phyloP scores from a whole-genome alignment of 495 filamentous ascomycete species.

The Podospora conica region DNA sequence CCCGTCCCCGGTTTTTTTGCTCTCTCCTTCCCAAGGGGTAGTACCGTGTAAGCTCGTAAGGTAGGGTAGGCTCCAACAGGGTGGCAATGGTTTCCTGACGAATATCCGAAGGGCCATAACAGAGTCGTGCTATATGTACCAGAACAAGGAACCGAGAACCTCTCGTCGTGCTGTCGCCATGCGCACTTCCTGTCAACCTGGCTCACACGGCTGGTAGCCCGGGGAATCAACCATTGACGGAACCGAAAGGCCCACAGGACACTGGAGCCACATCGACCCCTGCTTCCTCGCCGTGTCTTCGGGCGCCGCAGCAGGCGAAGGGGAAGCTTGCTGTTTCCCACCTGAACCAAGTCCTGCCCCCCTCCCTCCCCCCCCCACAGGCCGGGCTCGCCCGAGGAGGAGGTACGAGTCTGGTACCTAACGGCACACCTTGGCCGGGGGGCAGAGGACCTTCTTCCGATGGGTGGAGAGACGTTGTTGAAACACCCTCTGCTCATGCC shows the following conservation, averaged over 20 bases:
- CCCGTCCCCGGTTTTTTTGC: conserved; percentile 23
- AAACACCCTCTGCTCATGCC: conserved; percentile 14
- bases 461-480: conserved; percentile 8
- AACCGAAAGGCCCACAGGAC: conserved; percentile 7
- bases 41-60: too few relatives aligned
- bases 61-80: too few relatives aligned
- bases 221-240: conserved; percentile 6
- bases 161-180: conserved; percentile 8
- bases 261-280: conserved; percentile 6
- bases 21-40: conserved; percentile 9
- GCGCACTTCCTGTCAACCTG: conserved; percentile 11
- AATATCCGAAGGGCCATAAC: conserved; percentile 14
- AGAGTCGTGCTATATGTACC: conserved; percentile 17
- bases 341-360: not conserved
- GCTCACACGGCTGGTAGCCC: conserved; percentile 9
- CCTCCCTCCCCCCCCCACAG: not conserved
- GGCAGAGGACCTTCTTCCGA: conserved; percentile 12
- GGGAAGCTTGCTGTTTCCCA: not conserved
- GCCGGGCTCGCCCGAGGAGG: conserved; percentile 14
- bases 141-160: conserved; percentile 12
- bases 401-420: conserved; percentile 12
- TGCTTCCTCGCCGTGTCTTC: conserved; percentile 9
- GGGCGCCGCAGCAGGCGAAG: conserved; percentile 13
- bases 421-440: conserved; percentile 5
- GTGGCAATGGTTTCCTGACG: conserved; percentile 7